These are phyloP conservation scores for Pythium scleroteichum DNA, from an alignment of 352 stramenopile genomes.

Conservation along the genomic window DNA sequence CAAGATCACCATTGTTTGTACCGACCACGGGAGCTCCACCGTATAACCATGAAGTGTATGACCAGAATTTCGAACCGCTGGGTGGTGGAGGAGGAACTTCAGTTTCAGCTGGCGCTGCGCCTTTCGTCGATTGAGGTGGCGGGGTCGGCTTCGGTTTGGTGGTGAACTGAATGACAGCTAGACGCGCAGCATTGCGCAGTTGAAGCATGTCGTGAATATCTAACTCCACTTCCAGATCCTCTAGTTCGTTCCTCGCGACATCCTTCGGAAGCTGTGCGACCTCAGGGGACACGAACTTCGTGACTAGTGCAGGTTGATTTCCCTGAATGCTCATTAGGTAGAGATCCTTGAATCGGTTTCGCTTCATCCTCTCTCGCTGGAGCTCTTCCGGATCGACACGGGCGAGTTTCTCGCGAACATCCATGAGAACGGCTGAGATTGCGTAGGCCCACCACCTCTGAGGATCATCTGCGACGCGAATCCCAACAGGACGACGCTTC, in stretches of 20 bases:
- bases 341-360: conserved; percentile 62
- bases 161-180: conserved; percentile 43
- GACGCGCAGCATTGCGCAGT: conserved; percentile 51
- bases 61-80: conserved; percentile 59
- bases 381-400: conserved; percentile 68
- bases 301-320: conserved; percentile 31
- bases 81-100: conserved; percentile 25
- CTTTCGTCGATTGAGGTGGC: neutral
- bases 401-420: conserved; percentile 68
- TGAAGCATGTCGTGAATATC: conserved; percentile 74
- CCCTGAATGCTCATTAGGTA: conserved; percentile 35
- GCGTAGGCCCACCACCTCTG: conserved; percentile 76
- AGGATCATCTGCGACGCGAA: conserved; percentile 49
- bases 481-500: conserved; percentile 47
- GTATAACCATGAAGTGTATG: conserved; percentile 74
- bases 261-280: conserved; percentile 52
- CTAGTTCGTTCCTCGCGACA: conserved; percentile 41
- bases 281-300: conserved; percentile 42
- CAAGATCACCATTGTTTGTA: conserved; percentile 42
- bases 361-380: conserved; percentile 37
- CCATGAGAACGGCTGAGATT: conserved; percentile 68
- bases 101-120: neutral
- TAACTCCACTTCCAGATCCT: conserved; percentile 68
- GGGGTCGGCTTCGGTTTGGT: conserved; percentile 27
- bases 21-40: conserved; percentile 7